Conservation (phyloP, 768 basidiomycete species). For the Suillus tomentosus region DNA sequence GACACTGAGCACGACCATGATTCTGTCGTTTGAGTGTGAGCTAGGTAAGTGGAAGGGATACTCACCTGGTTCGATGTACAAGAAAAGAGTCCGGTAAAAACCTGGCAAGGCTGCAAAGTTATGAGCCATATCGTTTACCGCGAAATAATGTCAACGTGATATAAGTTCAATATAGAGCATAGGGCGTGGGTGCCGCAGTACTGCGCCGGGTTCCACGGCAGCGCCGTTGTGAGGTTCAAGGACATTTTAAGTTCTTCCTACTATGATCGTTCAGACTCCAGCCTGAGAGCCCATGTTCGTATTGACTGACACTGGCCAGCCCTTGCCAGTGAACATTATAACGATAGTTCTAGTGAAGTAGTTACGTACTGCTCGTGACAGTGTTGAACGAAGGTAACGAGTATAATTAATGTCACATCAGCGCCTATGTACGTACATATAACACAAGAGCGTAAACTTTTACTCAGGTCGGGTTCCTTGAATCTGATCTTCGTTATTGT, state of each 20-base stretch:
- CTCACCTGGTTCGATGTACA: conserved; percentile 66
- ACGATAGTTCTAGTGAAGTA: neutral
- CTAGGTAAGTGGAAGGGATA: conserved; percentile 12
- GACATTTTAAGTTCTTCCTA: no score
- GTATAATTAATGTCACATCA: no score
- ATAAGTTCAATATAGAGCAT: neutral
- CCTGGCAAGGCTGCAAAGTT: conserved; percentile 61
- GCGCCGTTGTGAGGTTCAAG: no score
- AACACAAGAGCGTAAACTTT: neutral
- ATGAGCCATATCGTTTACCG: conserved; percentile 18
- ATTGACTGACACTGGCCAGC: no score
- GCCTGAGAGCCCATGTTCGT: no score
- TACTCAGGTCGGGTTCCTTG: neutral
- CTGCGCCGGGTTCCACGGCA: no score
- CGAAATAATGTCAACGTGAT: no score
- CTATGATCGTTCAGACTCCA: no score
- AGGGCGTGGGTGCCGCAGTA: neutral
- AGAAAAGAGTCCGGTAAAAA: conserved; percentile 61
- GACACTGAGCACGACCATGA: conserved; percentile 40
- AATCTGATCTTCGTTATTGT: neutral
- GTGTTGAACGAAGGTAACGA: no score
- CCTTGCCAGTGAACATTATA: neutral
- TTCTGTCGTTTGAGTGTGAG: conserved; percentile 20
- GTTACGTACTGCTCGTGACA: no score
- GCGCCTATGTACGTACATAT: no score